phyloP scores from a whole-genome alignment of 257 asterid genomes.

The Capsicum pubescens region DNA sequence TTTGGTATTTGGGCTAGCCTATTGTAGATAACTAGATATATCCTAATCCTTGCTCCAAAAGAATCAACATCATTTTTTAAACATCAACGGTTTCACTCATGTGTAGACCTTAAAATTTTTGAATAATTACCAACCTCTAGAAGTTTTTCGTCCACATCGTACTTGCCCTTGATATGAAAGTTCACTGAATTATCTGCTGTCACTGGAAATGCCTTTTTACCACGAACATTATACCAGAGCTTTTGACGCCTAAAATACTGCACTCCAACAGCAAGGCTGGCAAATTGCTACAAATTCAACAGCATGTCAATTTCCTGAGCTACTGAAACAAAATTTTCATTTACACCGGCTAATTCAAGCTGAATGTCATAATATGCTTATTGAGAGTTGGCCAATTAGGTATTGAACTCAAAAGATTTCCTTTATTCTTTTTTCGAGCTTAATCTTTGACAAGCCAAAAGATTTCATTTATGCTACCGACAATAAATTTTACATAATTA shows the following conservation, averaged over 20 bases:
- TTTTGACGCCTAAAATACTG: conserved; percentile 59
- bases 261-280: conserved; percentile 67
- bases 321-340: background rate
- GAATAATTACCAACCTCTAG: conserved; percentile 49
- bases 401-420: background rate
- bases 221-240: conserved; percentile 62
- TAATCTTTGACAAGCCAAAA: background rate
- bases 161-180: conserved; percentile 74
- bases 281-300: conserved; percentile 49
- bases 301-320: conserved; percentile 29
- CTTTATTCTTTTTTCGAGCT: background rate
- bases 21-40: background rate
- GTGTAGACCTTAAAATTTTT: background rate
- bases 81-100: background rate
- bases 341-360: background rate
- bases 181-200: conserved; percentile 53
- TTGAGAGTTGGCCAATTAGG: background rate
- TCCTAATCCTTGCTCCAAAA: conserved; percentile 1
- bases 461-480: background rate
- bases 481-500: background rate
- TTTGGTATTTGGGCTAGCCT: background rate
- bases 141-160: conserved; percentile 60
- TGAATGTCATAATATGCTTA: background rate
- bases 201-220: conserved; percentile 70
- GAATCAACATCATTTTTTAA: background rate